Evolutionary conservation across 345 rosid genomes (phyloP).

Genomic region (Salix dunnii): DNA sequence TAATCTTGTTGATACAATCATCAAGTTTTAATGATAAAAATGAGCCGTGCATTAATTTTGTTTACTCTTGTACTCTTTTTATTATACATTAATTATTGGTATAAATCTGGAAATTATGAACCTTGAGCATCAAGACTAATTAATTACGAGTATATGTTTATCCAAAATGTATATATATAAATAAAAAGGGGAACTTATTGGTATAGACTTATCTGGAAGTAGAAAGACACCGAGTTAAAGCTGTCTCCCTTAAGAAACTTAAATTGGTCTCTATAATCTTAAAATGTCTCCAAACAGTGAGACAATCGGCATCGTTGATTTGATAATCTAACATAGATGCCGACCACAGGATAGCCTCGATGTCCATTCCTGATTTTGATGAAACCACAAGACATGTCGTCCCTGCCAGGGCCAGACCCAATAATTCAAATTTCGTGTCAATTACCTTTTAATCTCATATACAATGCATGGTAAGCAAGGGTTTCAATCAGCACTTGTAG

Average conservation of each 20-base stretch:
- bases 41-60: too few species aligned
- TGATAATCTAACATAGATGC: conserved; percentile 1
- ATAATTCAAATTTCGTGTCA: conserved; percentile 22
- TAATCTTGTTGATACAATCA: too few species aligned
- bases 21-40: too few species aligned
- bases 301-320: conserved; percentile 18
- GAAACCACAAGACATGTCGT: conserved; percentile 15
- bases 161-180: too few species aligned
- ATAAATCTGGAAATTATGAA: too few species aligned
- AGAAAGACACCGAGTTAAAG: neutral
- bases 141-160: too few species aligned
- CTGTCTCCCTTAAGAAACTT: neutral
- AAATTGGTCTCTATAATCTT: conserved; percentile 11
- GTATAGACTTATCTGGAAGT: neutral
- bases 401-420: conserved; percentile 17
- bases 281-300: conserved; percentile 15
- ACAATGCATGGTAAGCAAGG: conserved; percentile 19
- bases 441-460: conserved; percentile 14
- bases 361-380: conserved; percentile 28
- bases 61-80: too few species aligned
- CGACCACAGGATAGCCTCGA: conserved; percentile 21
- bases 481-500: conserved; percentile 12
- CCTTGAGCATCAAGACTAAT: too few species aligned
- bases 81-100: too few species aligned
- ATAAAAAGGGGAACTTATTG: too few species aligned